Evolutionary conservation across 108 stramenopile species (phyloP), one percentile per base, ranked within the genome.

Genomic region (Fragilaria radians): DNA sequence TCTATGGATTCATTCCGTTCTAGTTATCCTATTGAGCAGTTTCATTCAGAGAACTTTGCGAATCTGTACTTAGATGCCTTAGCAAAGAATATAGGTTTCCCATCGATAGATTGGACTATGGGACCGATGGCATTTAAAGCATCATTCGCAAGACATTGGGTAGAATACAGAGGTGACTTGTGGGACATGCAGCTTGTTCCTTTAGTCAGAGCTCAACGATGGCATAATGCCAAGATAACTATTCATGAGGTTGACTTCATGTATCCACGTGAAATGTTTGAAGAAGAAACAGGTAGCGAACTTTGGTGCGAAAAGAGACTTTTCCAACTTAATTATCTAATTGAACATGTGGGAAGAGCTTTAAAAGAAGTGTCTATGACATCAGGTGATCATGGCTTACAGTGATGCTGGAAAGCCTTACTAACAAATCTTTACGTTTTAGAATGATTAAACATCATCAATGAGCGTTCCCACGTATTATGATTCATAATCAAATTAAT

Each of bases 1-100:
- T 47, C 52, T 27, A 63, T 62, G 19, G 33, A 53, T 25, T 47
- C 55, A 21, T 84, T 84, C 57, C 66, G 54, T 50, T 27, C 52
- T 51, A 70, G 63, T 1, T 84, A 84, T 70, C 83, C 83, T 2
- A 76, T 76, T n/a, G 83, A 84, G 54, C 83, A 84, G 60, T 84
- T 73, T 48, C 83, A 84, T 32, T 76, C 73, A 25, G 83, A 84
- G 48, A 56, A 59, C 2, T 84, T 69, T 68, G 79, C 65, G 32
- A 84, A 79, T 46, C 29, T 76, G 21, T 76, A 79, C 33, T 69
- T 84, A 28, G 55, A 78, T 65, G 34, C 71, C 7, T 51, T 80
- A 18, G 73, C 60, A 34, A 58, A 53, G 26, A 56, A 67, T 9
- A 36, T 57, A 46, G 57, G 52, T 36, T 32, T 61, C 1, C 46